Evolutionary conservation across 441 rosid species (phyloP).

Genomic region (Syzygium malaccense): DNA sequence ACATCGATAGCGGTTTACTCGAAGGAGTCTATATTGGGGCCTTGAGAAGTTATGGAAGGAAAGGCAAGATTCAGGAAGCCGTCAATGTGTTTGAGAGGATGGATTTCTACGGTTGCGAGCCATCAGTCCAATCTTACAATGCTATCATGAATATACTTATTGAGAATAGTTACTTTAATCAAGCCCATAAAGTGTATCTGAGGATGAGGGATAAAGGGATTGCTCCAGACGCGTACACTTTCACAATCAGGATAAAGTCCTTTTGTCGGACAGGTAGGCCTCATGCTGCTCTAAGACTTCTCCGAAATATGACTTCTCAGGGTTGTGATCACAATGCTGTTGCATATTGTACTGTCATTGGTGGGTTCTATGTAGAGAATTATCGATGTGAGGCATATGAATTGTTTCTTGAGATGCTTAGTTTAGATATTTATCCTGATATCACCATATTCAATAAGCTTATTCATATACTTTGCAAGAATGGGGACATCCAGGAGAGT

Average conservation of each 20-base stretch:
- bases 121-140: constrained; percentile 63
- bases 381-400: constrained; percentile 48
- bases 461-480: constrained; percentile 68
- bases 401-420: constrained; percentile 78
- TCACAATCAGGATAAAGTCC: constrained; percentile 81
- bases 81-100: constrained; percentile 86
- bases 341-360: constrained; percentile 66
- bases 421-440: constrained; percentile 39
- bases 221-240: constrained; percentile 74
- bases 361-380: constrained; percentile 66
- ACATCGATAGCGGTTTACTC: constrained; percentile 40
- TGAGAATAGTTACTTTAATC: constrained; percentile 53
- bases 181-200: constrained; percentile 83
- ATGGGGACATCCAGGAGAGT: constrained; percentile 69
- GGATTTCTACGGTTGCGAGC: constrained; percentile 78
- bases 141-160: constrained; percentile 82
- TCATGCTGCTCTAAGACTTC: constrained; percentile 77
- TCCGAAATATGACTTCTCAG: constrained; percentile 62
- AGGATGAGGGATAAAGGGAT: constrained; percentile 68
- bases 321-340: constrained; percentile 73
- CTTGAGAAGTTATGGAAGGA: constrained; percentile 69
- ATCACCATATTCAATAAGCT: constrained; percentile 67
- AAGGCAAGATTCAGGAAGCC: constrained; percentile 79
- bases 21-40: constrained; percentile 75
- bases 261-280: constrained; percentile 80